These are phyloP conservation scores for Dunaliella primolecta DNA, from an alignment of 139 green algal species.

Conservation along the genomic window DNA sequence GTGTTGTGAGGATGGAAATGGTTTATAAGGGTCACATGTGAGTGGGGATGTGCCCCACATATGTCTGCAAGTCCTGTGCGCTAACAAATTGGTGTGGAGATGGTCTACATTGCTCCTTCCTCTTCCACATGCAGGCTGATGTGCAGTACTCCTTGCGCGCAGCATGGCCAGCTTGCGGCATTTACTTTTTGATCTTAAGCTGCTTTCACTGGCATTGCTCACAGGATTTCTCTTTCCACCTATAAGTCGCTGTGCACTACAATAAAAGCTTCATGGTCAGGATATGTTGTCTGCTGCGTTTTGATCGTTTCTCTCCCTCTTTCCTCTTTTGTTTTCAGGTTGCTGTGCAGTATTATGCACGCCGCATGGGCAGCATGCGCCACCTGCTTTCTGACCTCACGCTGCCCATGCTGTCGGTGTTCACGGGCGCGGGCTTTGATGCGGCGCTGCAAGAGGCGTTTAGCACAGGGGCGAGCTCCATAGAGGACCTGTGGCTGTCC, in stretches of 20 bases:
- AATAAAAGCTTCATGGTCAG: slow-evolving; percentile 60
- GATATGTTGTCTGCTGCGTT: slow-evolving; percentile 66
- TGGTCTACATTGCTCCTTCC: too few species aligned
- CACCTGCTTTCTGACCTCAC: slow-evolving; percentile 74
- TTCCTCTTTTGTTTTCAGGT: too few species aligned
- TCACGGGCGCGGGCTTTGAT: slow-evolving; percentile 63
- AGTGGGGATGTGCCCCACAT: too few species aligned
- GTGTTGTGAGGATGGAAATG: too few species aligned
- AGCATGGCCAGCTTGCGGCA: slow-evolving; percentile 58
- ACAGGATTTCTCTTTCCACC: too few species aligned
- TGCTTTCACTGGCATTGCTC: slow-evolving; percentile 61
- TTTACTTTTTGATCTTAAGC: slow-evolving; percentile 70
- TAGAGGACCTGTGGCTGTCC: slow-evolving; percentile 82
- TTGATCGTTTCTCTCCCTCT: too few species aligned
- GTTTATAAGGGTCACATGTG: too few species aligned
- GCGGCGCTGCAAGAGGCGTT: slow-evolving; percentile 15
- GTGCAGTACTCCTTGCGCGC: slow-evolving; percentile 41
- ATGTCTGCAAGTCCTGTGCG: too few species aligned
- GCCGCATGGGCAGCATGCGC: slow-evolving; percentile 53
- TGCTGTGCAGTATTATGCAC: slow-evolving; percentile 42
- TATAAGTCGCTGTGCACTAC: slow-evolving; percentile 2
- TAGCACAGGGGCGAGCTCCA: slow-evolving; percentile 25
- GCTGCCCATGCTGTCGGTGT: slow-evolving; percentile 69
- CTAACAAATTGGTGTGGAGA: too few species aligned
- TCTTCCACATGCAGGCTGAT: too few species aligned